Base-by-base conservation (phyloP, 2,329 filamentous ascomycete genomes). In the Aspergillus sclerotialis region DNA sequence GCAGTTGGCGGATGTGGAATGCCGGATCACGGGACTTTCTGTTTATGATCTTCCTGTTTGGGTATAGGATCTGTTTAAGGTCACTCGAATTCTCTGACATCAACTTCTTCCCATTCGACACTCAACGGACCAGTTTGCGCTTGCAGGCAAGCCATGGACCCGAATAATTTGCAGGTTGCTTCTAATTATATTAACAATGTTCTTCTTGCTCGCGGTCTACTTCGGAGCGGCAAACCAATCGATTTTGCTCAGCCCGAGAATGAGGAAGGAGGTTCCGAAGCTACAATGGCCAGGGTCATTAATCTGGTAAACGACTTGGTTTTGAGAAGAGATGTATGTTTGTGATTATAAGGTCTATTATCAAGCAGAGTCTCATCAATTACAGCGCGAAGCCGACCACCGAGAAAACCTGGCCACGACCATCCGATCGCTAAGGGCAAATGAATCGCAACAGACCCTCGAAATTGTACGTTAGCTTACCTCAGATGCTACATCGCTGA, bases 251-350 rank as follows among this genome's bases (percentile, higher is more conserved):
- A 78, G 42, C 82, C 84, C 7, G 76, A 76, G 34, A 70, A 76
- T 43, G 73, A 71, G 39, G 76, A 80, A 43, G 72, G 73, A 12
- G 61, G 61, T 11, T 70, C 76, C 24, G 73, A 75, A 53, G 76
- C 74, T 32, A 84, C 84, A 12, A 90, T 92, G 80, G 82, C 84
- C 13, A 78, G 80, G 46, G 81, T 96, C 49, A 94, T 98, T 65
- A 84, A 90, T 55, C 74, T 98, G 15, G 79, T 98, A 31, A 94
- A 98, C 61, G 92, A 98, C 56, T 65, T 98, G 48, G 86, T 98
- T 39, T 61, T 95, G 40, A 78, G 89, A 46, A 78, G 89, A 69
- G 92, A 98, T 60, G 87, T 94, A 69, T 50, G 79, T 69, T 36
- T 30, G 15, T 5, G 13, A 14, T 37, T 32, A n/a, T 21, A 10